Conservation (phyloP, 805 yeast genomes). For the Metschnikowia gelsemii region DNA sequence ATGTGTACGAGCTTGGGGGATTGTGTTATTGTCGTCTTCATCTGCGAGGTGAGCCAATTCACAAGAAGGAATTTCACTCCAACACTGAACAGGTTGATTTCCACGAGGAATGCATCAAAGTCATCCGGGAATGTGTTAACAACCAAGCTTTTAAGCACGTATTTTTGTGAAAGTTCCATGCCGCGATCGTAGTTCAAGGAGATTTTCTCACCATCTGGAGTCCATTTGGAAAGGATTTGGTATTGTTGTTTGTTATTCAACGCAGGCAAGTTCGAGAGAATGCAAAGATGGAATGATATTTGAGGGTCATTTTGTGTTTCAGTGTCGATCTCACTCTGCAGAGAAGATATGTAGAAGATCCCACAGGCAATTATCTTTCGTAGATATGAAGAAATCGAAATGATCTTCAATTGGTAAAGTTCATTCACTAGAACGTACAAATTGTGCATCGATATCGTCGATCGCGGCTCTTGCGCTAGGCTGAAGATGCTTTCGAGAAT, state of each 20-base stretch:
- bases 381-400: conserved; percentile 65
- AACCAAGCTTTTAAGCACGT: conserved; percentile 33
- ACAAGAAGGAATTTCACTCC: conserved; percentile 47
- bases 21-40: conserved; percentile 35
- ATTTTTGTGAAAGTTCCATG: conserved; percentile 31
- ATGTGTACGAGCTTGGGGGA: conserved; percentile 40
- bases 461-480: conserved; percentile 23
- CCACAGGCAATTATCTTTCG: conserved; percentile 86
- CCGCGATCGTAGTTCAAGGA: conserved; percentile 40
- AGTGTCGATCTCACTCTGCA: conserved; percentile 25
- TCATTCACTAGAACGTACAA: conserved; percentile 52
- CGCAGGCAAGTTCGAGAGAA: conserved; percentile 60
- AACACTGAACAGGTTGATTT: conserved; percentile 30
- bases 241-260: conserved; percentile 54
- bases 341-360: conserved; percentile 55
- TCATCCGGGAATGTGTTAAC: conserved; percentile 21
- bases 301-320: conserved; percentile 15
- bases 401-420: conserved; percentile 48
- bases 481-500: conserved; percentile 40
- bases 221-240: conserved; percentile 53
- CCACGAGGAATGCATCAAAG: conserved; percentile 11
- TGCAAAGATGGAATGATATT: conserved; percentile 48
- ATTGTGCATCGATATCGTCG: conserved; percentile 20
- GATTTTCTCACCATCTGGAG: conserved; percentile 30
- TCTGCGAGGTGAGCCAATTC: conserved; percentile 48